Conservation (phyloP, 257 asterid genomes). For the Ilex aquifolium region DNA sequence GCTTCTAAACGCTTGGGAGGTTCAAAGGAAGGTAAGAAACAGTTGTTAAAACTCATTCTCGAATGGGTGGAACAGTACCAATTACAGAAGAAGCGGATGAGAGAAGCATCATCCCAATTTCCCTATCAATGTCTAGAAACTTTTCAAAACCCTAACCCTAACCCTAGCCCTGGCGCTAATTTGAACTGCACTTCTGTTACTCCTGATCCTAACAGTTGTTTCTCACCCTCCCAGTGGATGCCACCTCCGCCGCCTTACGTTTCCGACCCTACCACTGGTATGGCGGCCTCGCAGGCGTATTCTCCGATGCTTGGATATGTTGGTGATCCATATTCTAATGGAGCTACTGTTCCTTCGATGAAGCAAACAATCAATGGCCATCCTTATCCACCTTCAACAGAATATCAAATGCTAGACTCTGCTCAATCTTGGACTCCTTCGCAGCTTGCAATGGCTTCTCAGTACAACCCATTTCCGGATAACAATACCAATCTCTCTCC, state of each 20-base stretch:
- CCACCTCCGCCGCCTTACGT: slow-evolving; percentile 13
- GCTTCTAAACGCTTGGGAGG: slow-evolving; percentile 71
- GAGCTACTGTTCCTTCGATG: slow-evolving; percentile 4
- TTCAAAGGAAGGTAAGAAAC: slow-evolving; percentile 64
- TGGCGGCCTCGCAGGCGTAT: slow-evolving; percentile 8
- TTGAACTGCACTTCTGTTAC: slow-evolving; percentile 17
- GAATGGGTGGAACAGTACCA: slow-evolving; percentile 79
- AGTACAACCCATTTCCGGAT: slow-evolving; percentile 32
- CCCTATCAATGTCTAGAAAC: slow-evolving; percentile 19
- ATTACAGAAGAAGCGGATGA: slow-evolving; percentile 50
- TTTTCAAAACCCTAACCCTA: slow-evolving; percentile 17
- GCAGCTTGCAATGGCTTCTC: slow-evolving; percentile 28
- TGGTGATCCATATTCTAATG: slow-evolving; percentile 27
- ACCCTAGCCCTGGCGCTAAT: slow-evolving; percentile 17
- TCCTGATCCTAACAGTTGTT: slow-evolving; percentile 23
- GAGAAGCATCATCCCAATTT: slow-evolving; percentile 17
- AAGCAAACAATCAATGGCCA: slow-evolving; percentile 36
- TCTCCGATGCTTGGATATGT: slow-evolving; percentile 16
- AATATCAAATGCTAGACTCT: slow-evolving; percentile 42
- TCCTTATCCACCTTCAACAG: slow-evolving; percentile 22
- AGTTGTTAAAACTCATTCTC: slow-evolving; percentile 63
- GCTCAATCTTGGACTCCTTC: slow-evolving; percentile 42
- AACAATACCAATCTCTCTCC: slow-evolving; percentile 3
- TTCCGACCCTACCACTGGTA: slow-evolving; percentile 7
- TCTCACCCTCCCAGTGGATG: slow-evolving; percentile 31